Percentiles rank a stretch among this genome's conserved stretches.
phyloP scores from a whole-genome alignment of 306 rosid species.

The Hippophae gyantsensis region DNA sequence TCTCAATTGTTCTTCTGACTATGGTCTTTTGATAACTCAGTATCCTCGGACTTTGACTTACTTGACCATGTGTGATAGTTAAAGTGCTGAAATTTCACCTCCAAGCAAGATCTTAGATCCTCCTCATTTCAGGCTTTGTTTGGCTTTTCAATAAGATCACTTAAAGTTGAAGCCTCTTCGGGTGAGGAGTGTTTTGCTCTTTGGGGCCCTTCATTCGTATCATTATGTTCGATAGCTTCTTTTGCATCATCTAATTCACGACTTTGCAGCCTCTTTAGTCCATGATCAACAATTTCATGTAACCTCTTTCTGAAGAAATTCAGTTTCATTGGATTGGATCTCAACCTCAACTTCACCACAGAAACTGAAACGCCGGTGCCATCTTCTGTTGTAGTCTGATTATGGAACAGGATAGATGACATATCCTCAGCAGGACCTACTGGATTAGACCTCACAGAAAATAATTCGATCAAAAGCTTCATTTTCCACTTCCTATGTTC shows the following conservation, averaged over 20 bases:
- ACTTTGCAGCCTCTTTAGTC: slow-evolving; percentile 51
- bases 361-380: slow-evolving; percentile 29
- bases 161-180: slow-evolving; percentile 43
- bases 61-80: slow-evolving; percentile 21
- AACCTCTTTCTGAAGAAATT: slow-evolving; percentile 49
- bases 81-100: slow-evolving; percentile 56
- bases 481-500: slow-evolving; percentile 67
- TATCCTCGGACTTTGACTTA: slow-evolving; percentile 23
- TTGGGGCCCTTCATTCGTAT: slow-evolving; percentile 35
- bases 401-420: slow-evolving; percentile 30
- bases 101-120: slow-evolving; percentile 69
- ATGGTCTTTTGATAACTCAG: slow-evolving; percentile 26
- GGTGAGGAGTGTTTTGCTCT: slow-evolving; percentile 26
- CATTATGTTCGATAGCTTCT: slow-evolving; percentile 35
- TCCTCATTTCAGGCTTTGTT: slow-evolving; percentile 85
- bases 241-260: slow-evolving; percentile 26
- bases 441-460: slow-evolving; percentile 38
- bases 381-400: slow-evolving; percentile 30
- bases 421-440: slow-evolving; percentile 27
- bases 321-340: slow-evolving; percentile 45
- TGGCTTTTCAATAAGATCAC: slow-evolving; percentile 66
- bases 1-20: slow-evolving; percentile 26
- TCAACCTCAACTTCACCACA: slow-evolving; percentile 52
- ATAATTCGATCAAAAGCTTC: slow-evolving; percentile 82
- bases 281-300: slow-evolving; percentile 57